Evolutionary conservation across 1,284 basidiomycete genomes (phyloP).

Genomic region (Lentinus polychrous): DNA sequence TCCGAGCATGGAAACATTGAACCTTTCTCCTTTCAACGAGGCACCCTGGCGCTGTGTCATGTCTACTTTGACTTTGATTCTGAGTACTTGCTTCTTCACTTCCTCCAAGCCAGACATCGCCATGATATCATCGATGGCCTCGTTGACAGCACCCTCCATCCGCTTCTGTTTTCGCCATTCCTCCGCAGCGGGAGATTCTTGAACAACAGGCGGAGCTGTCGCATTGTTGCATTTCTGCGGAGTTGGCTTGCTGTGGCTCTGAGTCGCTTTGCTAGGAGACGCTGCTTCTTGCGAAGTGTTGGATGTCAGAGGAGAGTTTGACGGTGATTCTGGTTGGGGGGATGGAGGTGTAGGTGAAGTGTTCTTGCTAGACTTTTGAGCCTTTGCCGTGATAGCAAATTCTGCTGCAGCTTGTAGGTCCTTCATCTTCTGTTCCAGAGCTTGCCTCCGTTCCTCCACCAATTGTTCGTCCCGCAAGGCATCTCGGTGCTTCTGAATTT

Average conservation of each 20-base stretch:
- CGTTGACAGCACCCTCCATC: slow-evolving; percentile 21
- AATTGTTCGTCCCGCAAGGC: slow-evolving; percentile 23
- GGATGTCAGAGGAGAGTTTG: too few species aligned
- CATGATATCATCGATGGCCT: slow-evolving; percentile 27
- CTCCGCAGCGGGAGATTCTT: slow-evolving; percentile 7
- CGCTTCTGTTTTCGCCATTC: slow-evolving; percentile 26
- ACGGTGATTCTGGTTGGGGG: neutral
- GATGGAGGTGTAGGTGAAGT: neutral
- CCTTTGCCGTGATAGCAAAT: neutral
- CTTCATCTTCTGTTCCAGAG: slow-evolving; percentile 24
- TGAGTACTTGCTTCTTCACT: slow-evolving; percentile 25
- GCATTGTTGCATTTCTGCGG: too few species aligned
- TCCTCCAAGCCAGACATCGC: slow-evolving; percentile 26
- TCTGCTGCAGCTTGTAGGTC: slow-evolving; percentile 24
- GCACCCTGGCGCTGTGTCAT: slow-evolving; percentile 19
- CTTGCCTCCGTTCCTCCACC: slow-evolving; percentile 22
- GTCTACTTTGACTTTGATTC: slow-evolving; percentile 26
- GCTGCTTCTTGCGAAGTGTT: too few species aligned
- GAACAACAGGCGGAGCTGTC: neutral
- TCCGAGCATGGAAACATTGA: slow-evolving; percentile 26
- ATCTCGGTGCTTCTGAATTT: slow-evolving; percentile 18
- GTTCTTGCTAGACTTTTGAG: too few species aligned
- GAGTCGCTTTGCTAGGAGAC: too few species aligned
- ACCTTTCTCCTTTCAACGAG: slow-evolving; percentile 21
- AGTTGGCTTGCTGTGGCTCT: too few species aligned